Conservation (phyloP, 768 basidiomycete species). For the Plicaturopsis crispa region DNA sequence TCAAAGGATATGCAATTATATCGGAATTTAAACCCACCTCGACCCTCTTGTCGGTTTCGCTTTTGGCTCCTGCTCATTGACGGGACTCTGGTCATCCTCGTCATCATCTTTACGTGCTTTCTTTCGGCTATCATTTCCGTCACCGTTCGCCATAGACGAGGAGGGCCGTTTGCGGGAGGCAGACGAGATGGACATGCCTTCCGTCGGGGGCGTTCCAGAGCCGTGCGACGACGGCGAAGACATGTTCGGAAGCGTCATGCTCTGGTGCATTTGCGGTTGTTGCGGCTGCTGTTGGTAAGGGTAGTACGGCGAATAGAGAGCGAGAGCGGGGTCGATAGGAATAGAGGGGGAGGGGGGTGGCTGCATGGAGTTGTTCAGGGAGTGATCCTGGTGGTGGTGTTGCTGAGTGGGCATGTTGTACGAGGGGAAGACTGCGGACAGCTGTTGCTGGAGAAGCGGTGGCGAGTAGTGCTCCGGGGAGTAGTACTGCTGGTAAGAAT, state of each 20-base stretch:
- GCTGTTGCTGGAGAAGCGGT: conserved; percentile 22
- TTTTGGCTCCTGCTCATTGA: conserved; percentile 55
- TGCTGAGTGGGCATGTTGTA: conserved; percentile 34
- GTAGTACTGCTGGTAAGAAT: conserved; percentile 29
- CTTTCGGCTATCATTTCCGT: conserved; percentile 40
- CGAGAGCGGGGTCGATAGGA: conserved; percentile 64
- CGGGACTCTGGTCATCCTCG: conserved; percentile 43
- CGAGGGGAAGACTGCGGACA: conserved; percentile 29
- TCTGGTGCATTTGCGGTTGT: conserved; percentile 37
- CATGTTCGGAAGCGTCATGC: conserved; percentile 49
- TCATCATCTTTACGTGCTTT: conserved; percentile 58
- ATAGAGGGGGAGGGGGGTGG: conserved; percentile 53
- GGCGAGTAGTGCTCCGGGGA: conserved; percentile 17
- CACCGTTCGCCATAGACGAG: conserved; percentile 34
- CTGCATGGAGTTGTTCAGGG: no score
- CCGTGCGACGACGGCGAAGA: conserved; percentile 78
- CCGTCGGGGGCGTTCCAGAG: conserved; percentile 70
- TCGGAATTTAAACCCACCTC: conserved; percentile 37
- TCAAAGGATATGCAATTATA: neutral
- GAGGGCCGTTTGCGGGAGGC: conserved; percentile 63
- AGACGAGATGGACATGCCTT: conserved; percentile 44
- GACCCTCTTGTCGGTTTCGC: conserved; percentile 85
- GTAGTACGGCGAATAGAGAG: conserved; percentile 64
- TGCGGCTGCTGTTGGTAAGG: conserved; percentile 37
- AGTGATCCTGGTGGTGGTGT: conserved; percentile 41